Base-by-base conservation (phyloP, 305 asterid genomes). In the Fraxinus xanthoxyloides region DNA sequence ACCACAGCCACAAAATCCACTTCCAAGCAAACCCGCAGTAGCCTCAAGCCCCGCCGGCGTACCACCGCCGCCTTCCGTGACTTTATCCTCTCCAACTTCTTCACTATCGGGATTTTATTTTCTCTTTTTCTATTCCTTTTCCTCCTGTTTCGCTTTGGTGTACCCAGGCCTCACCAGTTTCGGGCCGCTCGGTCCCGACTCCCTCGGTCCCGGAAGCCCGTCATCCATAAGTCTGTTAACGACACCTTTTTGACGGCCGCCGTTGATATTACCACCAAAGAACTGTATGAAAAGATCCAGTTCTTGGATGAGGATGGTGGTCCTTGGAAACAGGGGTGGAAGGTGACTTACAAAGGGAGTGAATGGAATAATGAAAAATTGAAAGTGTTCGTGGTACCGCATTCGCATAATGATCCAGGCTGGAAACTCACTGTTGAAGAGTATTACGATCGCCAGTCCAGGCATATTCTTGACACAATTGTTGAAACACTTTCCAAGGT, bases 361-460 rank as follows among this genome's bases (percentile, higher is more conserved):
- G 99, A 96, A 86, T 96, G 99, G 99, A 91, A 91, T 79, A 88
- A 88, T 69, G 99, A 96, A 95, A 96, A 94, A 81, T 82, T 96
- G 92, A 96, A 96, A 88, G 88, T 94, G 21, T 91, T 96, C 82
- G 98, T 96, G 77, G 98, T 94, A 10, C 99, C 99, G n/a, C 99
- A 96, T 87, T 94, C 99, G 82, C 99, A 96, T 81, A 94, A 96
- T 86, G 98, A 96, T 87, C 99, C 99, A 24, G 99, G 99, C n/a
- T 96, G 99, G 98, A 93, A 88, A 85, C 92, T 91, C 78, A 96
- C 99, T 3, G 99, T 96, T 48, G 97, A 96, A 67, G 99, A 96
- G 84, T 96, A 96, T 82, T 96, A 93, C 74, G 95, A 91, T 84
- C 90, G 90, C 82, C 98, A 96, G 90, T 92, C 97, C 19, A 90